Evolutionary conservation across 345 rosid genomes (phyloP), one percentile per base, ranked within the genome.

Genomic region (Sisymbrium altissimum): DNA sequence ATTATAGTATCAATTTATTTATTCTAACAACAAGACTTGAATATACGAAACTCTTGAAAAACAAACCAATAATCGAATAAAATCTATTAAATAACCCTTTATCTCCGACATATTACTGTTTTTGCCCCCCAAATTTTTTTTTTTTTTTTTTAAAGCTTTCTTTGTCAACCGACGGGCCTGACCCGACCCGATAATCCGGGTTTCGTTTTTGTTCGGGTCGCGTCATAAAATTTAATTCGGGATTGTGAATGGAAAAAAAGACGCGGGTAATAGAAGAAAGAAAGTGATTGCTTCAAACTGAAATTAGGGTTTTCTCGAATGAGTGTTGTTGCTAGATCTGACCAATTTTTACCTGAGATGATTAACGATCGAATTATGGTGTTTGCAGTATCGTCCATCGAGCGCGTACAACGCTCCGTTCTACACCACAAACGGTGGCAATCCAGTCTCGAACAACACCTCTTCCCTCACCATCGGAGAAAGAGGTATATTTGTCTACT

Each of bases 391-490:
- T 39, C 81, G 81, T 52, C 96, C 98, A 4, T 88, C 98, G 40
- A 90, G 94, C 45, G 84, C 88, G 29, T 83, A 66, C 85, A 81
- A 81, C 75, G 23, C 95, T 14, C 81, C 91, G 0, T 88, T 84
- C 68, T 89, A 83, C 84, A 90, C 98, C 43, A 85, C 96, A 15
- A 92, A 92, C 77, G 87, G 89, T 8, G 96, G 98, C 35, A 69
- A 89, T 79, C 96, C 98, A 0, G 86, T 92, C 39, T 90, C 86
- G 79, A 90, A 90, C 89, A 88, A 92, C 80, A 85, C 78, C 81
- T 86, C 89, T 3, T 88, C 96, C 35, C 53, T 90, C 75, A 92
- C 98, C 23, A 84, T 92, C 65, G 98, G 98, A 63, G 67, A 83
- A 35, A 80, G 98, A 86, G 98, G 98, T 88, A 81, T 11, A 12